Evolutionary conservation across 169 alveolate species (phyloP), one percentile per base, ranked within the genome.

Genomic region (Plasmodium sp.): DNA sequence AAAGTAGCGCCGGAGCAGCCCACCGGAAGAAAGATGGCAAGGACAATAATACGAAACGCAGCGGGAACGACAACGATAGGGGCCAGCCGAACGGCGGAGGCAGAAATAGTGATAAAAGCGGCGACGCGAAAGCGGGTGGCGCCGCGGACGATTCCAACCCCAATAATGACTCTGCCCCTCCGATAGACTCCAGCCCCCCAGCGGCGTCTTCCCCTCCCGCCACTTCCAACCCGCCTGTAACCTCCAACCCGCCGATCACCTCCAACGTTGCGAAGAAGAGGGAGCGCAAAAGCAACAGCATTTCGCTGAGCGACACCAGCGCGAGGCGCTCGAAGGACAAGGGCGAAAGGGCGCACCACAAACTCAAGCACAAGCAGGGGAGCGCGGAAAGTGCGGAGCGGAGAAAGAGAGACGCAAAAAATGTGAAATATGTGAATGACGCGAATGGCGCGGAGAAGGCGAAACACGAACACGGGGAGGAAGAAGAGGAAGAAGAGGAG

Each of bases 11-110:
- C 2, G 48, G 62, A 33, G 0, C n/a, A 16, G 36, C 39, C 75
- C 54, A 74, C n/a, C 31, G 43, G 31, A 33, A 74, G 22, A 33
- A 74, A 74, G 83, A 74, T 74, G 83, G 83, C 31, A 74, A 74
- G 22, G 34, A 75, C 18, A 36, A 14, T 72, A 33, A 33, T 72
- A 36, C 14, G 14, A 72, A n/a, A 12, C n/a, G 34, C 10, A 18
- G 9, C 36, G 33, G 34, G 3, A 5, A 72, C 45, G 81, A 72
- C n/a, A 18, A 75, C 22, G 56, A 5, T 34, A 41, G 45, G 62
- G 62, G 6, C 16, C 62, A 51, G 62, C 12, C 6, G 22, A 51
- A 51, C 16, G 22, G 62, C 22, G 58, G 56, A 16, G 67, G 72
- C 33, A 67, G 41, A 22, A 41, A 14, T 67, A 34, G 22, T n/a